phyloP scores from a whole-genome alignment of 73 alveolate genomes.

The Durusdinium trenchii region DNA sequence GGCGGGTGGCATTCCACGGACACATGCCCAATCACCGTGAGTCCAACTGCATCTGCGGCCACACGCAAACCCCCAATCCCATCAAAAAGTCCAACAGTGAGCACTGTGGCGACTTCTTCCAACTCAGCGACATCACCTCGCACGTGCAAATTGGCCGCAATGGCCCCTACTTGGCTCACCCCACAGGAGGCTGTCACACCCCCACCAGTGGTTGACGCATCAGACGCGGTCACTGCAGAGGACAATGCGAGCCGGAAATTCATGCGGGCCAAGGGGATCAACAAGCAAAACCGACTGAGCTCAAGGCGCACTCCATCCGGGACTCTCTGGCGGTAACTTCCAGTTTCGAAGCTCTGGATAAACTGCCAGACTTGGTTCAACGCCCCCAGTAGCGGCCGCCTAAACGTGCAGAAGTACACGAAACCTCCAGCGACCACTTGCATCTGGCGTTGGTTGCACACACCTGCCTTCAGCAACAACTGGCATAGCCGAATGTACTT shows the following conservation, averaged over 20 bases:
- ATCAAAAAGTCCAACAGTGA: no score
- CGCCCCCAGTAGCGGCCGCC: neutral
- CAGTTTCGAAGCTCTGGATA: neutral
- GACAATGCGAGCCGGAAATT: neutral
- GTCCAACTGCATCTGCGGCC: neutral
- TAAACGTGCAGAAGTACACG: neutral
- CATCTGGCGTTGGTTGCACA: neutral
- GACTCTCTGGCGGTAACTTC: no score
- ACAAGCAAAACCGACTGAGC: neutral
- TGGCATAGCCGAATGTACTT: neutral
- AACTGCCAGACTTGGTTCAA: neutral
- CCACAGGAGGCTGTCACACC: neutral
- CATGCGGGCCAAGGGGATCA: neutral
- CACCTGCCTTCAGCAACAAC: neutral
- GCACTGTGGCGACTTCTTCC: neutral
- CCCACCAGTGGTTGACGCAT: neutral
- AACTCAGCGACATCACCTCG: neutral
- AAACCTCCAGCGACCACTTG: neutral
- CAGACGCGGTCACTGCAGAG: neutral
- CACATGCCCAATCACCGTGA: neutral
- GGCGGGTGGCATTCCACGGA: neutral
- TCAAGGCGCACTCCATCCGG: neutral
- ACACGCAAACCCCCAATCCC: neutral
- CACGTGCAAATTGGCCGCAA: neutral
- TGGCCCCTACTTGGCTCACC: neutral